These are phyloP conservation scores for Picea sitchensis DNA, from an alignment of 75 land plant species.

Conservation along the genomic window DNA sequence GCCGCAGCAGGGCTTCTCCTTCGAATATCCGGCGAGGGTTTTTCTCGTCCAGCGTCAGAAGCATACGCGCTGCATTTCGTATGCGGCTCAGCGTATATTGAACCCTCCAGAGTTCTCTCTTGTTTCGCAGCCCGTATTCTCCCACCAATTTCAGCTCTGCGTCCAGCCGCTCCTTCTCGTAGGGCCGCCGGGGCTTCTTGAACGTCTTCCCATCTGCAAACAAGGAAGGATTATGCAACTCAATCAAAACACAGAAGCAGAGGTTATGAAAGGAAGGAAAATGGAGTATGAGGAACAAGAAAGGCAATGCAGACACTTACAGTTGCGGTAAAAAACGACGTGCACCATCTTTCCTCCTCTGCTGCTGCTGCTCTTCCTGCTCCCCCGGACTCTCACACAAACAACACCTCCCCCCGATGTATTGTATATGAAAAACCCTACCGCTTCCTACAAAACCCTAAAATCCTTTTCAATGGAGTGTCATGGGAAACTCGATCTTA, in stretches of 20 bases:
- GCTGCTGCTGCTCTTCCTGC: too few species aligned
- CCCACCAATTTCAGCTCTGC: slow-evolving; percentile 79
- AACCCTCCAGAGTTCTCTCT: slow-evolving; percentile 37
- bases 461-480: too few species aligned
- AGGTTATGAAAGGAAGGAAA: not conserved
- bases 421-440: too few species aligned
- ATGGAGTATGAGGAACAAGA: not conserved
- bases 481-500: too few species aligned
- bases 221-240: not conserved
- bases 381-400: too few species aligned
- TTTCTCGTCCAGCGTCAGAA: slow-evolving; percentile 75
- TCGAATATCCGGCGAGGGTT: slow-evolving; percentile 64
- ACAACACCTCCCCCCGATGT: too few species aligned
- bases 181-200: slow-evolving; percentile 78
- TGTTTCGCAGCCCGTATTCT: slow-evolving; percentile 64
- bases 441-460: too few species aligned
- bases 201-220: slow-evolving; percentile 67
- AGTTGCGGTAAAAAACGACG: slow-evolving; percentile 71
- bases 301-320: slow-evolving; percentile 22
- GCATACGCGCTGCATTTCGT: slow-evolving; percentile 57
- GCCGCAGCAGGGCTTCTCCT: slow-evolving; percentile 70
- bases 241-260: too few species aligned
- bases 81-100: slow-evolving; percentile 72
- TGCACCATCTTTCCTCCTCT: slow-evolving; percentile 44
- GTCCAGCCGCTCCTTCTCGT: slow-evolving; percentile 75